phyloP scores from a whole-genome alignment of 73 alveolate species.

The Paramecium tetraurelia region DNA sequence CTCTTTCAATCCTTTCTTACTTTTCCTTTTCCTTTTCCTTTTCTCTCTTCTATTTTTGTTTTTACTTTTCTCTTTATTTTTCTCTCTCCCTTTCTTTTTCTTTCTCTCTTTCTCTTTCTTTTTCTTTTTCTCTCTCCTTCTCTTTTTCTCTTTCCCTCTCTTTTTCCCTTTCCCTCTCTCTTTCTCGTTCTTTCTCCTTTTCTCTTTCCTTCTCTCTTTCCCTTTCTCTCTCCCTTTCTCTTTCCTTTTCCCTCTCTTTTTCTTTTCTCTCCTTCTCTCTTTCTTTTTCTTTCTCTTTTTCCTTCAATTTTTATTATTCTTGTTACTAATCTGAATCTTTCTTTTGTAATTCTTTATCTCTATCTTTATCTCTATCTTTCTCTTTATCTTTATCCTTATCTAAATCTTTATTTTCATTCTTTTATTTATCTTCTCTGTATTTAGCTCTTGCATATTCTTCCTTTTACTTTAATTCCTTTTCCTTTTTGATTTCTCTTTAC shows the following conservation, averaged over 20 bases:
- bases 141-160: neutral
- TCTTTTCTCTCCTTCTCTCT: neutral
- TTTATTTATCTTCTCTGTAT: neutral
- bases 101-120: neutral
- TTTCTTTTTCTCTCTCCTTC: neutral
- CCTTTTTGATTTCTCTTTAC: neutral
- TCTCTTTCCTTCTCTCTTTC: neutral
- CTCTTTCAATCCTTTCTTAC: neutral
- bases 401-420: neutral
- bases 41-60: neutral
- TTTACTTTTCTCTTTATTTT: neutral
- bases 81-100: neutral
- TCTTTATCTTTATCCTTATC: neutral
- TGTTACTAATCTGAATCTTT: neutral
- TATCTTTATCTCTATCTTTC: neutral
- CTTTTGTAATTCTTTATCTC: neutral
- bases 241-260: neutral
- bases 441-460: neutral
- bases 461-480: neutral
- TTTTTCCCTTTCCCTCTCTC: neutral
- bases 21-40: slow-evolving; percentile 8
- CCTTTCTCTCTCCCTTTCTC: neutral
- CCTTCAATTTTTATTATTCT: neutral
- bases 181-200: neutral
- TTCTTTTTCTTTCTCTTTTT: neutral